phyloP scores from a whole-genome alignment of 192 early-diverging fungal species.

The Dissophora globulifera region DNA sequence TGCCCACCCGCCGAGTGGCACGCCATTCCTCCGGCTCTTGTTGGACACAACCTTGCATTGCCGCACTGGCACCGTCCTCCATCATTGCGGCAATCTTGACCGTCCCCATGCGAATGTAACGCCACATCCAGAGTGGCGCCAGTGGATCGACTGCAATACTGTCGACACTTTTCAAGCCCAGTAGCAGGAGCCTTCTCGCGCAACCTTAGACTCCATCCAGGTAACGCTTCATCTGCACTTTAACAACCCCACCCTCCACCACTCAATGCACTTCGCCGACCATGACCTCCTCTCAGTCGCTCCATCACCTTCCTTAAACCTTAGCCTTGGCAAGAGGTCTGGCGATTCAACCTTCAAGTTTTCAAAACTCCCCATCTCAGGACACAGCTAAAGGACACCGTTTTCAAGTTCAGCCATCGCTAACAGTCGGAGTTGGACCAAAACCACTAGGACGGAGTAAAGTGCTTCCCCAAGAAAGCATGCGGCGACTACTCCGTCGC shows the following conservation, averaged over 20 bases:
- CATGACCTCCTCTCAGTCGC: slow-evolving; percentile 8
- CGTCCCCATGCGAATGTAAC: background rate
- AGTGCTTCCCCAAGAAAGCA: no score
- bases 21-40: background rate
- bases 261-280: slow-evolving; percentile 9
- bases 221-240: background rate
- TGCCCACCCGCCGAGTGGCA: no score
- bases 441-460: background rate
- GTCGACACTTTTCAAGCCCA: slow-evolving; percentile 1
- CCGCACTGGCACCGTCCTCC: background rate
- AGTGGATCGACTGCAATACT: background rate
- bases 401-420: background rate
- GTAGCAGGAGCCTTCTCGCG: background rate
- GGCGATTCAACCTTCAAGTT: slow-evolving; percentile 9
- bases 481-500: no score
- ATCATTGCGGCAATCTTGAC: slow-evolving; percentile 5
- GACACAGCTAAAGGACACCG: background rate
- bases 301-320: background rate
- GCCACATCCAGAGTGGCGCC: background rate
- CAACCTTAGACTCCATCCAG: slow-evolving; percentile 36
- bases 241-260: background rate
- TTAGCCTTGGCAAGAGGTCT: slow-evolving; percentile 4
- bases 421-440: background rate
- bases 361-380: background rate
- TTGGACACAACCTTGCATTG: background rate